Evolutionary conservation across 352 stramenopile species (phyloP).

Genomic region (Pythium guiyangense): DNA sequence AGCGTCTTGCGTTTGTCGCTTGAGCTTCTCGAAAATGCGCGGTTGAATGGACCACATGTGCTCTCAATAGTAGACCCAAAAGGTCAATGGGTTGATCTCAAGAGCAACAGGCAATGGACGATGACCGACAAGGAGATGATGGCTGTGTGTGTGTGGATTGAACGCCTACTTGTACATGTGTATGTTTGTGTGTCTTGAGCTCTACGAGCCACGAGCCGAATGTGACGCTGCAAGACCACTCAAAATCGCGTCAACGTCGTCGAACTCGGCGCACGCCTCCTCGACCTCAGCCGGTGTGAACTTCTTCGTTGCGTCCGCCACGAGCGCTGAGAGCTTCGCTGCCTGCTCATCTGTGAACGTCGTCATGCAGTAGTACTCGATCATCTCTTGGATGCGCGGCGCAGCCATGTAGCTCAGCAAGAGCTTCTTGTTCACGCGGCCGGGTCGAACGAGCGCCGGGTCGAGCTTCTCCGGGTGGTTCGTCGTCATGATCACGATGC

Average conservation of each 20-base stretch:
- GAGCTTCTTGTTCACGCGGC: too few relatives aligned
- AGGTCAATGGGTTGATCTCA: too few relatives aligned
- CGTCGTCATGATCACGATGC: background rate
- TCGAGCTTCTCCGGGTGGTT: too few relatives aligned
- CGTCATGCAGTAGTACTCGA: too few relatives aligned
- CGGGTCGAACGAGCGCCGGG: too few relatives aligned
- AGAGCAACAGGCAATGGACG: too few relatives aligned
- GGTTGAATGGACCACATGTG: too few relatives aligned
- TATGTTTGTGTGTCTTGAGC: background rate
- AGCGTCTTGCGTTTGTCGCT: background rate
- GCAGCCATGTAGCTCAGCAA: too few relatives aligned
- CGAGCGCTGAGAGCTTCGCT: conserved; percentile 11
- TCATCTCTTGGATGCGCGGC: too few relatives aligned
- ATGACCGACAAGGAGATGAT: background rate
- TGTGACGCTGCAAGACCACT: conserved; percentile 1
- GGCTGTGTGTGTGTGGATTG: background rate
- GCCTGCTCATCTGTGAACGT: background rate
- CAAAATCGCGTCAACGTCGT: conserved; percentile 15
- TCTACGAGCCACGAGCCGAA: background rate
- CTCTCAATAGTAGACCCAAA: too few relatives aligned
- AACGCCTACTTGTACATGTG: background rate
- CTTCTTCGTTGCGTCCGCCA: conserved; percentile 8
- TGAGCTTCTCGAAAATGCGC: background rate
- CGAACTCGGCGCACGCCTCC: conserved; percentile 14
- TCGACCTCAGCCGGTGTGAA: conserved; percentile 9